These are phyloP conservation scores for Athelia psychrophila DNA, from an alignment of 1,284 basidiomycete species.

Conservation along the genomic window DNA sequence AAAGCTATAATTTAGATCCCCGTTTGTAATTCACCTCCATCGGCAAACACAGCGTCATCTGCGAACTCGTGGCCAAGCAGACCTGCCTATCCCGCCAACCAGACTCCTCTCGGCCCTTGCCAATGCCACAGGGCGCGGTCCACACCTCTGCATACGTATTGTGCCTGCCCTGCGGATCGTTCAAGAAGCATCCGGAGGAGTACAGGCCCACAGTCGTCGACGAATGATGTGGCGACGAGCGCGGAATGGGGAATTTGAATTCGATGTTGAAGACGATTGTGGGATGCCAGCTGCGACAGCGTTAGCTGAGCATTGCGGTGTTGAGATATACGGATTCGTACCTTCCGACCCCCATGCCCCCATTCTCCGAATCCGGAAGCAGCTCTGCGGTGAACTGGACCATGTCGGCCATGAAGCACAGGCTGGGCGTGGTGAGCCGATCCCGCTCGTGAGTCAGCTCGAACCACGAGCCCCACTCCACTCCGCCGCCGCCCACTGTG, in stretches of 20 bases:
- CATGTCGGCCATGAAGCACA: conserved; percentile 56
- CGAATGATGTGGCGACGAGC: conserved; percentile 32
- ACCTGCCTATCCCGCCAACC: conserved; percentile 60
- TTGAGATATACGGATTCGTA: conserved; percentile 12
- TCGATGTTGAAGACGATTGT: conserved; percentile 57
- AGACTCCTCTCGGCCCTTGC: conserved; percentile 34
- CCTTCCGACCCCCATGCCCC: conserved; percentile 22
- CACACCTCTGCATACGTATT: conserved; percentile 58
- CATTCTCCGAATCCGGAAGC: conserved; percentile 34
- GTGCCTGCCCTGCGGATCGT: conserved; percentile 51
- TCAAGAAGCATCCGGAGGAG: conserved; percentile 44
- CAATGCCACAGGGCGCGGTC: conserved; percentile 56
- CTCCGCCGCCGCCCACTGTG: conserved; percentile 43
- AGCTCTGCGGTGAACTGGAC: conserved; percentile 42
- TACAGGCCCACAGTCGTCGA: conserved; percentile 53
- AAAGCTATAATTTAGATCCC: too few relatives aligned
- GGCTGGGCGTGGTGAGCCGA: conserved; percentile 38
- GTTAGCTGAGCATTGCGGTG: not conserved
- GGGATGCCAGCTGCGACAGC: conserved; percentile 49
- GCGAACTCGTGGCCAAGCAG: conserved; percentile 58
- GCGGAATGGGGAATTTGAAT: conserved; percentile 56
- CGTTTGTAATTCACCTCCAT: conserved; percentile 35
- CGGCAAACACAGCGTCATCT: conserved; percentile 53
- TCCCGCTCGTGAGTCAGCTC: conserved; percentile 42
- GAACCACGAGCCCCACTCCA: conserved; percentile 58